Percentiles rank a stretch among this genome's conserved stretches.
Conservation (phyloP, 2,329 filamentous ascomycete genomes). For the Lasiodiplodia theobromae region DNA sequence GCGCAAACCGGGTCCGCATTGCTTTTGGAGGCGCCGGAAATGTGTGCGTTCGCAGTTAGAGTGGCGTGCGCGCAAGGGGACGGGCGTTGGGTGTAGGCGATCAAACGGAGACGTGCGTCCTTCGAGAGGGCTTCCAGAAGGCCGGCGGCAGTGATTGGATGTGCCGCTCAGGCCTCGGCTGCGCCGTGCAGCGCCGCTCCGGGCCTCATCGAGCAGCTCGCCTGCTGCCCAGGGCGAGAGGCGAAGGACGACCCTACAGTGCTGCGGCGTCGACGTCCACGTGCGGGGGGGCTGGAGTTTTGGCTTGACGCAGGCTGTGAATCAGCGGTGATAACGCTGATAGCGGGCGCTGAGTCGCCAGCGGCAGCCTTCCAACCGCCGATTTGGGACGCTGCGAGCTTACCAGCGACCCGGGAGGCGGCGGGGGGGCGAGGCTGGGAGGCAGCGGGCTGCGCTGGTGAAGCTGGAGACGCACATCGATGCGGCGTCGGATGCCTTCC, state of each 20-base stretch:
- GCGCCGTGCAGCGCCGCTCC: constrained; percentile 18
- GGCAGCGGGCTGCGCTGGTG: constrained; percentile 19
- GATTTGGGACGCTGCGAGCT: constrained; percentile 31
- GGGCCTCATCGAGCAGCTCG: constrained; percentile 13
- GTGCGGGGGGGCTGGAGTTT: constrained; percentile 30
- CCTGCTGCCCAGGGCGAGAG: constrained; percentile 17
- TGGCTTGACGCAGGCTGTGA: constrained; percentile 17
- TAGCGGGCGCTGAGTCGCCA: constrained; percentile 33
- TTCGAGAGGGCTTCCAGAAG: constrained; percentile 42
- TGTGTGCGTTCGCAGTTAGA: constrained; percentile 21
- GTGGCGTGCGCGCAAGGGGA: constrained; percentile 10
- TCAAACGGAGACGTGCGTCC: constrained; percentile 35
- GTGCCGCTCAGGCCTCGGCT: constrained; percentile 6
- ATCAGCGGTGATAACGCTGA: constrained; percentile 32
- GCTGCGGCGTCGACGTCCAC: constrained; percentile 11
- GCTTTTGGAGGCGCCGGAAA: constrained; percentile 23
- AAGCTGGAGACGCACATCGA: constrained; percentile 38
- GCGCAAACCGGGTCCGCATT: constrained; percentile 28
- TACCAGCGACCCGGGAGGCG: constrained; percentile 45
- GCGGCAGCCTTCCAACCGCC: constrained; percentile 32
- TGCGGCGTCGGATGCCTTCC: constrained; percentile 37
- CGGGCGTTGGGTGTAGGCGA: constrained; percentile 23
- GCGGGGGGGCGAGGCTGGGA: constrained; percentile 31
- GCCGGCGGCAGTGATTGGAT: constrained; percentile 19
- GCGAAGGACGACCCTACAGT: constrained; percentile 19